These are phyloP conservation scores for Arbutus unedo DNA, from an alignment of 148 eudicot species.

Conservation along the genomic window DNA sequence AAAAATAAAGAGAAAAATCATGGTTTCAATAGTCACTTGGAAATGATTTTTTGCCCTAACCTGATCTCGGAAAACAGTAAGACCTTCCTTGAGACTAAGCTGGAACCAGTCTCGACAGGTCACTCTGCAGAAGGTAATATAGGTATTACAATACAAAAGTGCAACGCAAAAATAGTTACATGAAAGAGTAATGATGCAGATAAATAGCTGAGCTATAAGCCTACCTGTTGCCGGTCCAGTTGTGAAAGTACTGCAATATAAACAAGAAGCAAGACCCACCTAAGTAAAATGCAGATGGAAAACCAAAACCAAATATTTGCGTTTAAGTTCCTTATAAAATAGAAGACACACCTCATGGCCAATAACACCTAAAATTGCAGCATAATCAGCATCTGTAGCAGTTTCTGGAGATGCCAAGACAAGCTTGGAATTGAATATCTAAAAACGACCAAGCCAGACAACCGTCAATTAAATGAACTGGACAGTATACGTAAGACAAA, in stretches of 20 bases:
- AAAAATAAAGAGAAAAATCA: neutral
- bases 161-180: neutral
- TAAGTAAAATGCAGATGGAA: conserved; percentile 5
- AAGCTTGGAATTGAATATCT: conserved; percentile 96
- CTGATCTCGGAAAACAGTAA: conserved; percentile 99
- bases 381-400: conserved; percentile 92
- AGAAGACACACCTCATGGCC: conserved; percentile 82
- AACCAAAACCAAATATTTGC: neutral
- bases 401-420: conserved; percentile 99
- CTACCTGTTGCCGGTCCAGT: conserved; percentile 99
- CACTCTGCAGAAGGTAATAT: conserved; percentile 48
- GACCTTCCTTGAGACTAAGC: conserved; percentile 97
- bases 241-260: conserved; percentile 85
- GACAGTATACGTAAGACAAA: neutral
- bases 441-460: conserved; percentile 22
- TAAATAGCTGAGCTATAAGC: conserved; percentile 3
- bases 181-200: neutral
- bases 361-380: conserved; percentile 94
- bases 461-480: conserved; percentile 6
- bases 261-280: conserved; percentile 28
- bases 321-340: neutral
- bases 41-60: conserved; percentile 28
- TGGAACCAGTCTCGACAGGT: conserved; percentile 99
- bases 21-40: conserved; percentile 7
- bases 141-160: neutral